These are phyloP conservation scores for Capsella rubella DNA, from an alignment of 441 rosid genomes.

Conservation along the genomic window DNA sequence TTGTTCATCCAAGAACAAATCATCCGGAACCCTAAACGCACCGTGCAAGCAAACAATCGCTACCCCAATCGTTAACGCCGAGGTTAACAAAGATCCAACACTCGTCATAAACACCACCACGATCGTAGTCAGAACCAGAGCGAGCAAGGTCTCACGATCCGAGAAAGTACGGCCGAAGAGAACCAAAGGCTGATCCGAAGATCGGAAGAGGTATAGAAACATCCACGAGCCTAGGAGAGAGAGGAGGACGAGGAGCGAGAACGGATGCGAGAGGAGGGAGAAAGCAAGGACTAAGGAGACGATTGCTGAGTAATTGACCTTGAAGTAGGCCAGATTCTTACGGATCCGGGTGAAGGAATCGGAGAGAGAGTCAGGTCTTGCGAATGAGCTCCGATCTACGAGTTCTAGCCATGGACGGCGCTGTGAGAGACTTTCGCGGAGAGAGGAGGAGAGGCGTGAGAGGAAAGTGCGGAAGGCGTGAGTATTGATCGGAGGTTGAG, in stretches of 20 bases:
- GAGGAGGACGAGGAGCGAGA: slow-evolving; percentile 67
- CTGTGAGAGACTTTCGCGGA: slow-evolving; percentile 66
- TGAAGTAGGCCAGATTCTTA: slow-evolving; percentile 65
- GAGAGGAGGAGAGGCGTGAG: slow-evolving; percentile 58
- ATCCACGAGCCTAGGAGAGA: slow-evolving; percentile 64
- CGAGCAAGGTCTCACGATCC: slow-evolving; percentile 71
- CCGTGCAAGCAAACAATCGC: slow-evolving; percentile 71
- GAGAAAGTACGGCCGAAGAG: slow-evolving; percentile 62
- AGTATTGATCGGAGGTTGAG: slow-evolving; percentile 64
- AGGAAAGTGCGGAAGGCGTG: slow-evolving; percentile 69
- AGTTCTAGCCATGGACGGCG: slow-evolving; percentile 80
- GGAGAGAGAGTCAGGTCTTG: slow-evolving; percentile 63
- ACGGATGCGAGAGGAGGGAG: slow-evolving; percentile 68
- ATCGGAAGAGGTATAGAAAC: slow-evolving; percentile 68
- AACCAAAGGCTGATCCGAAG: slow-evolving; percentile 73
- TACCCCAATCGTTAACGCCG: slow-evolving; percentile 63
- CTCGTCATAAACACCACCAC: slow-evolving; percentile 76
- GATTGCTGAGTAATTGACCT: slow-evolving; percentile 63
- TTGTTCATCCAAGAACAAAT: slow-evolving; percentile 71
- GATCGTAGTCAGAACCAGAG: slow-evolving; percentile 52
- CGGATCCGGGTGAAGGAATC: slow-evolving; percentile 71
- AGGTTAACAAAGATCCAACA: slow-evolving; percentile 73
- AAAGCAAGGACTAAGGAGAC: slow-evolving; percentile 61
- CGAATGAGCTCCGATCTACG: slow-evolving; percentile 59
- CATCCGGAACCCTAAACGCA: slow-evolving; percentile 78